Conservation (phyloP, 140 eudicot species). For the Bidens hawaiensis region DNA sequence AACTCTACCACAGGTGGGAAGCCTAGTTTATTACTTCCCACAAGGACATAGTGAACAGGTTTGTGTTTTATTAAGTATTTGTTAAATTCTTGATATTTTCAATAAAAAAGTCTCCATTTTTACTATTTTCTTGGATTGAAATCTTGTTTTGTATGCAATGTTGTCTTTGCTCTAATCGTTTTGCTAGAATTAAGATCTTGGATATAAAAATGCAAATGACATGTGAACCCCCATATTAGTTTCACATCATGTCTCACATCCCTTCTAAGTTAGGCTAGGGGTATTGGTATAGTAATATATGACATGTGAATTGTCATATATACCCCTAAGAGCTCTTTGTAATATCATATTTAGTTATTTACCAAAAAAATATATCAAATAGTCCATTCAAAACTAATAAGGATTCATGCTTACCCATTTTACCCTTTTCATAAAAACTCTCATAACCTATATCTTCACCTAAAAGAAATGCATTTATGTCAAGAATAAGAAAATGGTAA, state of each 20-base stretch:
- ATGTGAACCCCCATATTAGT: neutral
- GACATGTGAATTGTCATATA: neutral
- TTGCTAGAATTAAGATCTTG: neutral
- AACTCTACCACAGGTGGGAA: slow-evolving; percentile 87
- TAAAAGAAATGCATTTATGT: neutral
- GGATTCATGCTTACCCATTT: neutral
- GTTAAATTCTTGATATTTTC: neutral
- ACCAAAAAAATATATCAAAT: neutral
- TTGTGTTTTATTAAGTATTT: slow-evolving; percentile 14
- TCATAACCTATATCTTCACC: neutral
- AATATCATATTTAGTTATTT: neutral
- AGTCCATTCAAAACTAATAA: too few species aligned
- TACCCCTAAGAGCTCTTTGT: neutral
- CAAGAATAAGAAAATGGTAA: neutral
- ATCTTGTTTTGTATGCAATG: neutral
- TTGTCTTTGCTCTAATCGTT: neutral
- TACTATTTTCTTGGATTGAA: neutral
- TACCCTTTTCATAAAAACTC: neutral
- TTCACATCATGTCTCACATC: neutral
- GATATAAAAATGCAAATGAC: neutral
- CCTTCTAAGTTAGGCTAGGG: neutral
- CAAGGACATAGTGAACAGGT: slow-evolving; percentile 99
- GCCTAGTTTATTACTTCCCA: slow-evolving; percentile 94
- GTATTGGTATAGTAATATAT: too few species aligned
- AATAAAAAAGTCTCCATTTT: neutral